phyloP scores from a whole-genome alignment of 2,329 filamentous ascomycete species.

The Grosmannia clavigera region DNA sequence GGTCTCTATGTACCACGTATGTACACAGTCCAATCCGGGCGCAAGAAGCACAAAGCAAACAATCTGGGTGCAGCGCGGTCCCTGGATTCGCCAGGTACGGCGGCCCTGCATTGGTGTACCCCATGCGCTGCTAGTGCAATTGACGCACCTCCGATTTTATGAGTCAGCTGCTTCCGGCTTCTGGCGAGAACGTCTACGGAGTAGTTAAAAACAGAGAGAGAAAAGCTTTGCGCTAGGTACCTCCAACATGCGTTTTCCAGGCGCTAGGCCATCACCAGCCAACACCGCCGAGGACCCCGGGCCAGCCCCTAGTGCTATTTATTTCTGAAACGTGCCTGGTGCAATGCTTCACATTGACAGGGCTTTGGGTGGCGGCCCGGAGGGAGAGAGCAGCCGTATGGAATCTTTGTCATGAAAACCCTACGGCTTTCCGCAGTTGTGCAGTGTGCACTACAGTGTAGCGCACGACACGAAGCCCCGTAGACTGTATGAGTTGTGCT shows the following conservation, averaged over 20 bases:
- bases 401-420: not conserved
- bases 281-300: not conserved
- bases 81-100: not conserved
- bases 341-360: constrained; percentile 32
- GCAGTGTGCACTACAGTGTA: not conserved
- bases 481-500: not conserved
- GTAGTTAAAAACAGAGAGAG: not conserved
- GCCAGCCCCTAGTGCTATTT: not conserved
- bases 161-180: not conserved
- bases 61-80: not conserved
- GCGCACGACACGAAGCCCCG: not conserved
- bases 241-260: not conserved
- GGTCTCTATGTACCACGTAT: not conserved
- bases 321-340: constrained; percentile 1
- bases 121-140: not conserved
- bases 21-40: not conserved
- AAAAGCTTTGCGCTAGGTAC: constrained; percentile 28
- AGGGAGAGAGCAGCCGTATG: not conserved
- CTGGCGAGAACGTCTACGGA: not conserved
- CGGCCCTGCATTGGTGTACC: not conserved
- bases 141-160: not conserved
- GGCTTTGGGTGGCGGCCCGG: constrained; percentile 7
- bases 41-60: not conserved
- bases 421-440: not conserved
- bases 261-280: constrained; percentile 20